These are phyloP conservation scores for Ormosia emarginata DNA, from an alignment of 306 rosid genomes.

Conservation along the genomic window DNA sequence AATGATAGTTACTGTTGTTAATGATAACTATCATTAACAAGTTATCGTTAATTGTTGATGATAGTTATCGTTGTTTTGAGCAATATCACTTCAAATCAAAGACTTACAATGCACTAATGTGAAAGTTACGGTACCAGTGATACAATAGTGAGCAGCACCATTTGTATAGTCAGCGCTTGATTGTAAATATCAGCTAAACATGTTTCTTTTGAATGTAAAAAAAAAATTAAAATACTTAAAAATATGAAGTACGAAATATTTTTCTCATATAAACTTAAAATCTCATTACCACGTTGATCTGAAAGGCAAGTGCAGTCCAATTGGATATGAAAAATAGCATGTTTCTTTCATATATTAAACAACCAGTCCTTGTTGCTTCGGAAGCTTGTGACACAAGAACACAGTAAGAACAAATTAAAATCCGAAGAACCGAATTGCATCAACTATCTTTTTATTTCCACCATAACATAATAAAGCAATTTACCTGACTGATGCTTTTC, in stretches of 20 bases:
- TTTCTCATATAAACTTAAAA: not conserved
- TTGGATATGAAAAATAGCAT: not conserved
- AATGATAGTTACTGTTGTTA: too few relatives aligned
- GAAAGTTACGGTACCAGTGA: constrained; percentile 1
- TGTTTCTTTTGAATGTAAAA: constrained; percentile 13
- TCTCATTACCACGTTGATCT: not conserved
- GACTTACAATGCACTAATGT: not conserved
- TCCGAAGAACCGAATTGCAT: not conserved
- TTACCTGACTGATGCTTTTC: constrained; percentile 53
- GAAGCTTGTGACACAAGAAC: not conserved
- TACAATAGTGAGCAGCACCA: constrained; percentile 1
- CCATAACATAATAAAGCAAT: not conserved
- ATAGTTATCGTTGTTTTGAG: not conserved
- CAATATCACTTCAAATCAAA: not conserved
- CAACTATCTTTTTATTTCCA: not conserved
- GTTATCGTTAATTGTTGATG: too few relatives aligned
- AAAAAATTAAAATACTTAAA: not conserved
- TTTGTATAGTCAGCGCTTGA: not conserved
- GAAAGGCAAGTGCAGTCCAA: not conserved
- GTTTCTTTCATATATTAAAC: not conserved
- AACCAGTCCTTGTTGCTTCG: not conserved
- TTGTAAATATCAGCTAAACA: not conserved
- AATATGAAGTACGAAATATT: not conserved
- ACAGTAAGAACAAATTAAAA: not conserved
- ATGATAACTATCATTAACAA: too few relatives aligned